These are phyloP conservation scores for Pythium utonaiense DNA, from an alignment of 352 stramenopile species.

Conservation along the genomic window DNA sequence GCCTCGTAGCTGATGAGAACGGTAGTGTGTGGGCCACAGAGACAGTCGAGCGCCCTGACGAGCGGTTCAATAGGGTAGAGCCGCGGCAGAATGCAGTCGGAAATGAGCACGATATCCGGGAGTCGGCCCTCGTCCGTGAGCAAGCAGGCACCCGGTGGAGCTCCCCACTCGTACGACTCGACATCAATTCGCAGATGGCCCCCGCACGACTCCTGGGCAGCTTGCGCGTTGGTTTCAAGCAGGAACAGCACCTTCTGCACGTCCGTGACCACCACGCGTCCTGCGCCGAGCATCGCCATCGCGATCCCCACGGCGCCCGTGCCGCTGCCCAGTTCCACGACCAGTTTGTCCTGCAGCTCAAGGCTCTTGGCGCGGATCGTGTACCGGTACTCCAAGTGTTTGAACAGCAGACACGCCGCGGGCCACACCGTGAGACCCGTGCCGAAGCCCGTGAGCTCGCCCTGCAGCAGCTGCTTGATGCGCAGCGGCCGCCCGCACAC, in stretches of 20 bases:
- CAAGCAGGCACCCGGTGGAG: conserved; percentile 30
- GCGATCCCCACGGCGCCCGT: conserved; percentile 90
- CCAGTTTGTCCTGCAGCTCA: conserved; percentile 33
- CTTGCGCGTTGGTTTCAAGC: conserved; percentile 84
- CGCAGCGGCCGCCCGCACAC: conserved; percentile 40
- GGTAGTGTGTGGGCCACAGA: conserved; percentile 45
- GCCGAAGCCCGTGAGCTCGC: conserved; percentile 77
- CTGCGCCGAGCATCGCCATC: conserved; percentile 78
- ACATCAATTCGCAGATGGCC: conserved; percentile 48
- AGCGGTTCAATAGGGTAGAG: conserved; percentile 95
- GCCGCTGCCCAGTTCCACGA: conserved; percentile 90
- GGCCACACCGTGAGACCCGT: conserved; percentile 83
- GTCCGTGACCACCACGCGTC: conserved; percentile 88
- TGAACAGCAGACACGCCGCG: conserved; percentile 74
- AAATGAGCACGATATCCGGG: conserved; percentile 88
- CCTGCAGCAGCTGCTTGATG: conserved; percentile 74
- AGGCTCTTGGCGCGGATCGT: neutral
- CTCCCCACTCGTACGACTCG: conserved; percentile 90
- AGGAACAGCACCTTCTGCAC: conserved; percentile 87
- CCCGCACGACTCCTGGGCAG: conserved; percentile 29
- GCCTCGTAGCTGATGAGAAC: conserved; percentile 89
- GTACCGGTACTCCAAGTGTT: conserved; percentile 69
- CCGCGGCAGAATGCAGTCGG: conserved; percentile 95
- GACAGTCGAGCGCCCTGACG: conserved; percentile 80
- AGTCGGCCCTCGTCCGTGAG: conserved; percentile 22